phyloP scores from a whole-genome alignment of 331 rosid species.

The Malus hybrid region DNA sequence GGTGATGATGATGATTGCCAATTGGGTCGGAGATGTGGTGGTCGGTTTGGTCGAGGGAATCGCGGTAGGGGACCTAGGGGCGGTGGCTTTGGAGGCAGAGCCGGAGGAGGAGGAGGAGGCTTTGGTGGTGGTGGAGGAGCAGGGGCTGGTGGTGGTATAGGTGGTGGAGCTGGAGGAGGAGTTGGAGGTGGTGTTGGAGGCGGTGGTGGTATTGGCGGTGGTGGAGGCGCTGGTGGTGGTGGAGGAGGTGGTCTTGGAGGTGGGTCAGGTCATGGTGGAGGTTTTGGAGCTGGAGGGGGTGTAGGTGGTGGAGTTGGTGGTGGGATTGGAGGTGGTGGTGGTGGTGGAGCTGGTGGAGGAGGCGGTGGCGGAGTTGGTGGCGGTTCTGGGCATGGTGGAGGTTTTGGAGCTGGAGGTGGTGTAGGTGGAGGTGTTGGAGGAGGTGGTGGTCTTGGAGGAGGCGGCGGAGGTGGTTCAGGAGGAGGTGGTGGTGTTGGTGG shows the following conservation, averaged over 20 bases:
- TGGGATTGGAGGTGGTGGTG: constrained; percentile 16
- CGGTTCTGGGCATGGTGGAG: constrained; percentile 17
- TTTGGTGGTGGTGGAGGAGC: constrained; percentile 13
- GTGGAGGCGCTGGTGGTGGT: constrained; percentile 3
- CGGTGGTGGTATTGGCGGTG: not conserved
- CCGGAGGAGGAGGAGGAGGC: constrained; percentile 1
- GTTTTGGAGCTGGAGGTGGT: constrained; percentile 14
- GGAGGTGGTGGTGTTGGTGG: constrained; percentile 12
- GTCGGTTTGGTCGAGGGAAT: constrained; percentile 27
- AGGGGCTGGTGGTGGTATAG: constrained; percentile 8
- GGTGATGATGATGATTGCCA: constrained; percentile 38
- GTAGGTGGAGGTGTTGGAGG: constrained; percentile 14
- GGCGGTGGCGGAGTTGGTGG: constrained; percentile 29
- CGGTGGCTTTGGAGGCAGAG: constrained; percentile 15
- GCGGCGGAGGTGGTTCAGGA: constrained; percentile 11
- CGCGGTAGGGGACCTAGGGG: constrained; percentile 9
- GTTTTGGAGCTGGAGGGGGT: constrained; percentile 28
- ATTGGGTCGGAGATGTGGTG: constrained; percentile 31
- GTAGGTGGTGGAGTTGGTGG: constrained; percentile 19
- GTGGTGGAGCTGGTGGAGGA: not conserved
- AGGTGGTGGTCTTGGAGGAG: constrained; percentile 4
- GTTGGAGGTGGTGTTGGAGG: too few relatives aligned
- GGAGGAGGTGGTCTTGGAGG: constrained; percentile 12
- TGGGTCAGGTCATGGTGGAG: constrained; percentile 27
- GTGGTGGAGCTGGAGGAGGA: constrained; percentile 11